Base-by-base conservation (phyloP, 495 filamentous ascomycete genomes). In the Trypethelium eluteriae region DNA sequence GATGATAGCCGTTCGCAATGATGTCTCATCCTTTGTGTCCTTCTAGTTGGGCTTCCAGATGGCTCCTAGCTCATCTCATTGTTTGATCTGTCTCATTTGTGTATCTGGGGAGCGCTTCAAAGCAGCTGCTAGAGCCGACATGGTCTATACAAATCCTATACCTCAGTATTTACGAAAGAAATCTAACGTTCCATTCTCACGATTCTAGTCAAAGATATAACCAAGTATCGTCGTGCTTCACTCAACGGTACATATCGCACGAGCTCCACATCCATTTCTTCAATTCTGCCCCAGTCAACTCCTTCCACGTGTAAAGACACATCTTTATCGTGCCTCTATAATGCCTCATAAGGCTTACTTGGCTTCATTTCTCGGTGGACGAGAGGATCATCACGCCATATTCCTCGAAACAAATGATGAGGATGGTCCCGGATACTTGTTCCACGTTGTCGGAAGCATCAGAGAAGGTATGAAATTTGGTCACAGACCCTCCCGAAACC, bases 371-470 rank as follows among this genome's bases (percentile, higher is more conserved):
- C 18, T 53, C 5, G 2, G 49, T 25, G 49, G 2, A 14, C 49
- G 12, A 16, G 18, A 53, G 49, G 49, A 53, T 2, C 66, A 68
- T 44, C 66, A 64, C 39, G 66, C 47, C 46, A 68, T 68, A 56
- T 68, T 68, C 66, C 38, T 68, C 62, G 38, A 64, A 65, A 68
- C 66, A 14, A 35, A 64, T 14, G 39, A 5, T 47, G 41, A 64
- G n/a, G n/a, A n/a, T n/a, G n/a, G n/a, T n/a, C n/a, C 16, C 38
- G 67, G 67, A 50, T 50, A 44, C 32, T 38, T 69, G 32, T 69
- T 69, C 63, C 67, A 69, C 18, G 67, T 69, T 56, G 14, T 46
- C n/a, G 57, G 67, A 62, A 66, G 64, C 53, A 66, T 69, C 12
- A 53, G 64, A 39, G 36, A 65, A 44, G 67, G 67, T 7, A 69